Evolutionary conservation across 2,329 filamentous ascomycete species (phyloP), one percentile per base, ranked within the genome.

Genomic region (Colletotrichum cordylinicola): DNA sequence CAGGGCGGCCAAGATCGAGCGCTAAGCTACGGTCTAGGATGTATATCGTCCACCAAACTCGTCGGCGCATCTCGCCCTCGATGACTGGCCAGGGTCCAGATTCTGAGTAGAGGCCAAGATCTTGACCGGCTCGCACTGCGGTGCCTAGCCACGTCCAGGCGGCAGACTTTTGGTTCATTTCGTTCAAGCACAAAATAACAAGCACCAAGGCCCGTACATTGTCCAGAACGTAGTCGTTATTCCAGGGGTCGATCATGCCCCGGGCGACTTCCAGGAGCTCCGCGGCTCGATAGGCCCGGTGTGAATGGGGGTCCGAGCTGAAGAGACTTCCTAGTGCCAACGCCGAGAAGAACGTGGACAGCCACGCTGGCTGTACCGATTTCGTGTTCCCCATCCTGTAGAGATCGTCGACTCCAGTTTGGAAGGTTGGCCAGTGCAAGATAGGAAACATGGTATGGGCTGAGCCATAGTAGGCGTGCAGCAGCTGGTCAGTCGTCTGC

Each of bases 21-120:
- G 95, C 93, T 66, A 98, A 87, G 31, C 94, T 90, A 77, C 96
- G 92, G 85, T 99, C 97, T 86, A 96, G 92, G 60, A 95, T 92
- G 84, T 98, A 98, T 72, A 98, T 91, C 16, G 95, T 92, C 96
- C 97, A 99, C 96, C 96, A 99, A 4, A 97, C 91, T 71, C 96
- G 90, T 76, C 94, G 92, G 70, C 96, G 92, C 92, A 96, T 96
- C 84, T 98, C 96, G 13, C 91, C 91, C 80, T 98, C 96, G 16
- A 98, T 87, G 2, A 92, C 89, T 3, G 94, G 90, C 89, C 93
- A 95, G 1, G 93, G 90, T 1, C 93, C 93, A 2, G 91, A 91
- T 80, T 98, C 95, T 8, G 91, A 87, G 80, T 98, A 93, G 12
- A 98, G 87, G 1, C 95, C 95, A 61, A 98, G 88, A 78, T 97